phyloP scores from a whole-genome alignment of 345 rosid species.

The Citrus reticulata region DNA sequence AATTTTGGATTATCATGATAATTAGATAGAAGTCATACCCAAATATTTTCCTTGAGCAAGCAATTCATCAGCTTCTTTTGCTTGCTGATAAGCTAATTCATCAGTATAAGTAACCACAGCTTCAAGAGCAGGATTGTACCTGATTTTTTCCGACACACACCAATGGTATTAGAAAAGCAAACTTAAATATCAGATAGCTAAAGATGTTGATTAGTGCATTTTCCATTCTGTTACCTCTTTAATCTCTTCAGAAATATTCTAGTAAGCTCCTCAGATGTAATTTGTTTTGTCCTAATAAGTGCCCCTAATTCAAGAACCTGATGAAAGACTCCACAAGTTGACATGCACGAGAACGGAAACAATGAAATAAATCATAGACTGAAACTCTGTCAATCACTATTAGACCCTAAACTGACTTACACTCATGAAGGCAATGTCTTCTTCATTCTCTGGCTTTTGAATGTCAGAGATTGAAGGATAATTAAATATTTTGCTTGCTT shows the following conservation, averaged over 20 bases:
- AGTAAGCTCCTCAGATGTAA: slow-evolving; percentile 69
- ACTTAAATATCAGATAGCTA: background rate
- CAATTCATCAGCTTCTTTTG: slow-evolving; percentile 75
- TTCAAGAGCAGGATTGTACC: slow-evolving; percentile 71
- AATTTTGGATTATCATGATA: background rate
- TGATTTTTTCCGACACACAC: slow-evolving; percentile 22
- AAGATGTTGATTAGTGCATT: background rate
- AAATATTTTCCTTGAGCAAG: slow-evolving; percentile 74
- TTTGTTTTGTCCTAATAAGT: slow-evolving; percentile 64
- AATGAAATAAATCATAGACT: background rate
- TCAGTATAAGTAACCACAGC: slow-evolving; percentile 76
- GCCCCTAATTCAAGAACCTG: slow-evolving; percentile 84
- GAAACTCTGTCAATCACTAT: background rate
- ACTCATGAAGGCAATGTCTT: slow-evolving; percentile 83
- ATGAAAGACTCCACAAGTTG: slow-evolving; percentile 6
- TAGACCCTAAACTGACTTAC: slow-evolving; percentile 27
- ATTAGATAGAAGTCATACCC: slow-evolving; percentile 33
- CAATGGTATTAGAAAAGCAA: background rate
- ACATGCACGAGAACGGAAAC: background rate
- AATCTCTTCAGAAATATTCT: slow-evolving; percentile 53
- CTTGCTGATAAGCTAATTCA: slow-evolving; percentile 76
- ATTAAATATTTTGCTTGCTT: slow-evolving; percentile 33
- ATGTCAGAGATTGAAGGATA: slow-evolving; percentile 36
- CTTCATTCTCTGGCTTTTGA: slow-evolving; percentile 44
- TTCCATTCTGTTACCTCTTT: slow-evolving; percentile 44